A percentile compares a stretch with the other conserved stretches of the same genome.
phyloP scores from a whole-genome alignment of 352 stramenopile species.

The Phytopythium mirpurense region DNA sequence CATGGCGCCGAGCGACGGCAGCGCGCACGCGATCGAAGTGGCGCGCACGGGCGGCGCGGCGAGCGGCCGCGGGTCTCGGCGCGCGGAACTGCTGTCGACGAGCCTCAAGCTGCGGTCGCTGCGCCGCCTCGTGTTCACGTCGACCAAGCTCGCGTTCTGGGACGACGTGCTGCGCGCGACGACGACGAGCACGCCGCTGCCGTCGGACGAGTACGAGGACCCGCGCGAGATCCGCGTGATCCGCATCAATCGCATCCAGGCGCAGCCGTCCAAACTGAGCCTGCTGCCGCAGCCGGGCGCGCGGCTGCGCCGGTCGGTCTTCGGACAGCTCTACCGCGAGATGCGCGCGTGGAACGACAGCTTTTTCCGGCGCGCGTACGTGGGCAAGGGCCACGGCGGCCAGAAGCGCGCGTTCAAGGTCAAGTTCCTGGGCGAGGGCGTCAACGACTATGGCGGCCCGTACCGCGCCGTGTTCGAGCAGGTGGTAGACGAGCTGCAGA shows the following conservation, averaged over 20 bases:
- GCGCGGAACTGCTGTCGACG: slow-evolving; percentile 57
- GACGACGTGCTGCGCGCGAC: slow-evolving; percentile 92
- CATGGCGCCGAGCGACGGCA: slow-evolving; percentile 54
- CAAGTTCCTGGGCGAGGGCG: slow-evolving; percentile 98
- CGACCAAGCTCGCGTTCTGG: slow-evolving; percentile 93
- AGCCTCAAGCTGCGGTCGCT: slow-evolving; percentile 71
- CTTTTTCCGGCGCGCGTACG: slow-evolving; percentile 94
- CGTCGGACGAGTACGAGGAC: slow-evolving; percentile 98
- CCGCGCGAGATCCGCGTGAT: slow-evolving; percentile 97
- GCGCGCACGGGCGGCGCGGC: slow-evolving; percentile 3
- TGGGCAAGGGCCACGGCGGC: slow-evolving; percentile 95
- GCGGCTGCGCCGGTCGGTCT: slow-evolving; percentile 91
- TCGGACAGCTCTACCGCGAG: slow-evolving; percentile 97
- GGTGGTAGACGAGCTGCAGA: slow-evolving; percentile 93
- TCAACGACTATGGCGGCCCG: slow-evolving; percentile 98
- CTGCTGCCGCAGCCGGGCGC: slow-evolving; percentile 84
- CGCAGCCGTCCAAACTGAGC: slow-evolving; percentile 84
- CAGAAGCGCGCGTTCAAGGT: slow-evolving; percentile 98
- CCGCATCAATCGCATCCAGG: slow-evolving; percentile 96
- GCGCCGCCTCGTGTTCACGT: slow-evolving; percentile 84
- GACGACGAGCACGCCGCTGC: slow-evolving; percentile 94
- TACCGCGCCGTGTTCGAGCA: slow-evolving; percentile 98
- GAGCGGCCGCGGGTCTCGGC: slow-evolving; percentile 7
- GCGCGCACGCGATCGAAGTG: slow-evolving; percentile 50
- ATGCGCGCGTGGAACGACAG: slow-evolving; percentile 93